Conservation (phyloP, 345 rosid genomes). For the Rhizophora mangle region DNA sequence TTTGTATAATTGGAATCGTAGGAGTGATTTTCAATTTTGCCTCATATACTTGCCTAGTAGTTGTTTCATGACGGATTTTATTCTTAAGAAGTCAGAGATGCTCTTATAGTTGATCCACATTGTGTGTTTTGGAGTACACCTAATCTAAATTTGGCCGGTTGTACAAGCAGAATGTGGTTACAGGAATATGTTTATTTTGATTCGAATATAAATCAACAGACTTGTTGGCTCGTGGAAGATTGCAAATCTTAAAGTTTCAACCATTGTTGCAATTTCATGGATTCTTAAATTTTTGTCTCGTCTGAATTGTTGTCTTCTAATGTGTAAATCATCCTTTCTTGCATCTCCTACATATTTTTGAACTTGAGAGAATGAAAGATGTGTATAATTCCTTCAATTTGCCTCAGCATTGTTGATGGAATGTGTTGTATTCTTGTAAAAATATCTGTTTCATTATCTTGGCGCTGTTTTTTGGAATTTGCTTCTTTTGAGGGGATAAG, state of each 20-base stretch:
- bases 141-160: not conserved
- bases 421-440: too few species aligned
- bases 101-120: not conserved
- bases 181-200: not conserved
- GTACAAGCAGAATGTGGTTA: not conserved
- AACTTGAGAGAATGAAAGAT: not conserved
- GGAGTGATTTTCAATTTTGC: not conserved
- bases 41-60: not conserved
- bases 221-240: not conserved
- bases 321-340: not conserved
- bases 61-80: not conserved
- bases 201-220: not conserved
- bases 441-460: too few species aligned
- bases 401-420: not conserved
- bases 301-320: not conserved
- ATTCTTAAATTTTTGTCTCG: not conserved
- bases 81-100: not conserved
- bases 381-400: not conserved
- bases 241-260: not conserved
- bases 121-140: not conserved
- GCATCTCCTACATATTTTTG: not conserved
- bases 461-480: too few species aligned
- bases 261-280: not conserved
- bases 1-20: constrained; percentile 11
- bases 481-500: too few species aligned